Evolutionary conservation across 2,329 filamentous ascomycete species (phyloP).

Genomic region (Talaromyces piceae): DNA sequence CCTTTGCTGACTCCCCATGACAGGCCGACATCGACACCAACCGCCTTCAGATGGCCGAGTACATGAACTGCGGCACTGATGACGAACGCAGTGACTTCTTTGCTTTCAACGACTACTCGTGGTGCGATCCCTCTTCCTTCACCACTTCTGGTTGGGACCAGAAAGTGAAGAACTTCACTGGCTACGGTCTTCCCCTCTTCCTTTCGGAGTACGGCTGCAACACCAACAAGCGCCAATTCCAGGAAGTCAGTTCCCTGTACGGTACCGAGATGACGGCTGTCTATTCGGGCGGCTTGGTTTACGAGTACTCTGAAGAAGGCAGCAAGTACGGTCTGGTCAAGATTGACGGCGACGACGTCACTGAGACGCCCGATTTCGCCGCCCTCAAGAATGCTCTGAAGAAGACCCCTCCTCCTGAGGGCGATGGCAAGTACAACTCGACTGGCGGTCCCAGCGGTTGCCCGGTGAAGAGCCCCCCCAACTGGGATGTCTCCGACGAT

Average conservation of each 20-base stretch:
- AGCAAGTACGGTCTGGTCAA: conserved; percentile 75
- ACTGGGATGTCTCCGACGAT: conserved; percentile 50
- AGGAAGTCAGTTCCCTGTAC: conserved; percentile 75
- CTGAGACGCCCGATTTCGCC: conserved; percentile 56
- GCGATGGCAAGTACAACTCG: conserved; percentile 54
- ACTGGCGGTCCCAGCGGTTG: conserved; percentile 47
- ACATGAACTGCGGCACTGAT: conserved; percentile 88
- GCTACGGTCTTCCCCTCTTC: conserved; percentile 86
- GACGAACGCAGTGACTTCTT: conserved; percentile 82
- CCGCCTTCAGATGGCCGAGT: conserved; percentile 76
- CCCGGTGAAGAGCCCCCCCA: conserved; percentile 44
- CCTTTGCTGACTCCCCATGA: background rate
- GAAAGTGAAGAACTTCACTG: conserved; percentile 80
- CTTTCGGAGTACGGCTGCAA: conserved; percentile 92
- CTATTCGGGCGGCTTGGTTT: conserved; percentile 93
- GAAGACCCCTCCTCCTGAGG: conserved; percentile 44
- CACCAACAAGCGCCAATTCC: conserved; percentile 72
- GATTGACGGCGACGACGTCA: conserved; percentile 49
- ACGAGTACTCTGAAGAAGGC: conserved; percentile 85
- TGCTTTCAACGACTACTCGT: conserved; percentile 77
- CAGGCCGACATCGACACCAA: conserved; percentile 74
- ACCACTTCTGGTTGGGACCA: conserved; percentile 68
- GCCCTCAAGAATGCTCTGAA: conserved; percentile 46
- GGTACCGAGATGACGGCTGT: conserved; percentile 72
- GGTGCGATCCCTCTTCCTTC: conserved; percentile 74